Conservation (phyloP, 345 rosid species). For the Gynandropsis gynandra region DNA sequence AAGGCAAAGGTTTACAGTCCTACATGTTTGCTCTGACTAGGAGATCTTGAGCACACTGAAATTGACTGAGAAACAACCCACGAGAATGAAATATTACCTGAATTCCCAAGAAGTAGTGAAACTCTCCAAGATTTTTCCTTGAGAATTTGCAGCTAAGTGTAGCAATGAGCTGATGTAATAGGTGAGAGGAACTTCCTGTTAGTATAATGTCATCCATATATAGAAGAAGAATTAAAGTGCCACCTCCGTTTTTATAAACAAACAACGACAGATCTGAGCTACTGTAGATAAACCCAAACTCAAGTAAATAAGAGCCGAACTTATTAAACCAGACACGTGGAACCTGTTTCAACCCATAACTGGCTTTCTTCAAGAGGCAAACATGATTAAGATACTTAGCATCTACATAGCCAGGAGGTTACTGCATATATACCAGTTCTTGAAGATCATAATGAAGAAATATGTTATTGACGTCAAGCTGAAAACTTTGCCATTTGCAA, state of each 20-base stretch:
- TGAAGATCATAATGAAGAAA: no score
- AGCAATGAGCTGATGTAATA: neutral
- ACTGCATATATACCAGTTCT: no score
- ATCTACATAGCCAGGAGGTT: neutral
- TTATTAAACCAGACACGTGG: neutral
- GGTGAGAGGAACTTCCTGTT: neutral
- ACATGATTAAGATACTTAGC: neutral
- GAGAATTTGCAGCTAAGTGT: neutral
- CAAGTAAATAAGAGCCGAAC: neutral
- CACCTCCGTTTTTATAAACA: neutral
- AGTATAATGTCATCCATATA: neutral
- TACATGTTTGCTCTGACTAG: neutral
- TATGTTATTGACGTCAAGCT: no score
- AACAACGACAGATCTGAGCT: neutral
- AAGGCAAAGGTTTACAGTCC: neutral
- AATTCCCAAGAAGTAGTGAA: neutral
- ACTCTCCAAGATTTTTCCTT: neutral
- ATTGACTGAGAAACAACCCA: neutral
- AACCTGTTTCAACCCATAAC: no score
- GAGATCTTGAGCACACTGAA: neutral
- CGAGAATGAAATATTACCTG: neutral
- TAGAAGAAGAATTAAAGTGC: neutral
- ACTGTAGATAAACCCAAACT: neutral
- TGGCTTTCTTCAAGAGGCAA: neutral
- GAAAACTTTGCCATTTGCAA: no score